Percentiles rank a stretch among this genome's conserved stretches.
These are phyloP conservation scores for Cyclotella sp. DNA, from an alignment of 108 stramenopile species.

Conservation along the genomic window DNA sequence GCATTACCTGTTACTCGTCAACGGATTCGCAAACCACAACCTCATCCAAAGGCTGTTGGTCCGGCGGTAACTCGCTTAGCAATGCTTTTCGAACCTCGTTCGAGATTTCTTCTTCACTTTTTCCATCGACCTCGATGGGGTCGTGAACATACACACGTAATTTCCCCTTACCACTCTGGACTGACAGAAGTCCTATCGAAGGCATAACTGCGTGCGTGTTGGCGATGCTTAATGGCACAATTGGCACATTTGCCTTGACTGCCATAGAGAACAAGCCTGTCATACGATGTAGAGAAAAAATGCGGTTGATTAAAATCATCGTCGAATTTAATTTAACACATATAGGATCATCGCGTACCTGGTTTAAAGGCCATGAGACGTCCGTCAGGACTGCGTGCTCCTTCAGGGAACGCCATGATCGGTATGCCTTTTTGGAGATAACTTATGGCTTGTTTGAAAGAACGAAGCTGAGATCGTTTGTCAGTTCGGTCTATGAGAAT, in stretches of 20 bases:
- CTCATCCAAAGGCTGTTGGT: slow-evolving; percentile 65
- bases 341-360: slow-evolving; percentile 38
- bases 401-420: slow-evolving; percentile 89
- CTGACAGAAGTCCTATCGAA: slow-evolving; percentile 59
- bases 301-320: background rate
- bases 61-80: slow-evolving; percentile 60
- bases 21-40: background rate
- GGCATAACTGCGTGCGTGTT: slow-evolving; percentile 85
- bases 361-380: slow-evolving; percentile 84
- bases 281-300: background rate
- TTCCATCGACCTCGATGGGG: slow-evolving; percentile 64
- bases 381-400: slow-evolving; percentile 72
- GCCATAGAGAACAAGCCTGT: slow-evolving; percentile 68
- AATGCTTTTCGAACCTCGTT: slow-evolving; percentile 58
- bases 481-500: slow-evolving; percentile 80
- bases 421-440: slow-evolving; percentile 75
- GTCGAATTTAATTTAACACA: background rate
- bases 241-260: slow-evolving; percentile 74
- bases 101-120: slow-evolving; percentile 71
- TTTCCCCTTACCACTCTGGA: slow-evolving; percentile 71
- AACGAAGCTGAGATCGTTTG: slow-evolving; percentile 73
- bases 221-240: slow-evolving; percentile 77
- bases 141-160: slow-evolving; percentile 79
- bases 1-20: background rate
- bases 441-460: slow-evolving; percentile 70